Evolutionary conservation across 306 rosid species (phyloP).

Genomic region (Prunus davidiana): DNA sequence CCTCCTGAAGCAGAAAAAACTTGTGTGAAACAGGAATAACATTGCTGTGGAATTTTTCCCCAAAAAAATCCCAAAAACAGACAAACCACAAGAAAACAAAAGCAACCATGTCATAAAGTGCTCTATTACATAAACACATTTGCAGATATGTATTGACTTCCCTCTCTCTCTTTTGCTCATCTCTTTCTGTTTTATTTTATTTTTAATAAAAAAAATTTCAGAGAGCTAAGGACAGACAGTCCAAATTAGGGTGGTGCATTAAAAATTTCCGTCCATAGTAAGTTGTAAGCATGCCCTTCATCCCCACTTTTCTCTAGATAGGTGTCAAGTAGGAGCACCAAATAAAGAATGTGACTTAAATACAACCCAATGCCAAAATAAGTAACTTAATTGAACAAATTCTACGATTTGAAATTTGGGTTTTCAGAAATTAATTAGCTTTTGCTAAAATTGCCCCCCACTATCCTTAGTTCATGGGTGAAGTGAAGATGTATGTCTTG

Average conservation of each 20-base stretch:
- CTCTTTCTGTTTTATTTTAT: background rate
- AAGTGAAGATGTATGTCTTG: background rate
- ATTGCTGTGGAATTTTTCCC: no score
- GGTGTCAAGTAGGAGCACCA: no score
- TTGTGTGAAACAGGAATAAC: background rate
- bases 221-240: constrained; percentile 7
- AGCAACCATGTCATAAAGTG: constrained; percentile 1
- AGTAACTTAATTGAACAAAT: background rate
- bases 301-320: background rate
- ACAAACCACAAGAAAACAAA: constrained; percentile 23
- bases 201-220: background rate
- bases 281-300: background rate
- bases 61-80: constrained; percentile 21
- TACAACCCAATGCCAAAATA: no score
- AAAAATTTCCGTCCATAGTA: background rate
- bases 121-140: background rate
- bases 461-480: background rate
- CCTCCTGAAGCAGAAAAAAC: constrained; percentile 46
- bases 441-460: background rate
- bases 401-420: background rate
- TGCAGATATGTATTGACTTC: constrained; percentile 30
- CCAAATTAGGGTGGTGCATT: background rate
- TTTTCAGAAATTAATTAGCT: background rate
- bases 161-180: constrained; percentile 2
- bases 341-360: no score